Evolutionary conservation across 2,329 filamentous ascomycete species (phyloP).

Genomic region (Diaporthe destruens): DNA sequence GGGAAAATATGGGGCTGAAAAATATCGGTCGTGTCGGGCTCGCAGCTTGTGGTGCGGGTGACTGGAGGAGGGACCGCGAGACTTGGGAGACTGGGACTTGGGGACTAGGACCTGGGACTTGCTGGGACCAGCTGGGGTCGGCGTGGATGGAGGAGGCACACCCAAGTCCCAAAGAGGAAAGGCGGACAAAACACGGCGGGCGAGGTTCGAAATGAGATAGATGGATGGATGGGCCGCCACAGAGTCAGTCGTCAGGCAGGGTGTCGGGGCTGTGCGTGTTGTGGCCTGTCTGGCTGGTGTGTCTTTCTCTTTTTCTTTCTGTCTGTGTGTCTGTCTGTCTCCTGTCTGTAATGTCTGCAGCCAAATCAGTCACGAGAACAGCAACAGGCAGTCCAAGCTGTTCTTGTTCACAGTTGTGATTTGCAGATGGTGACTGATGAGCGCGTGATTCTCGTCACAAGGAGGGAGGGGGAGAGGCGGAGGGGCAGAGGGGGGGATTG

Average conservation of each 20-base stretch:
- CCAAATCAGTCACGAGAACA: constrained; percentile 3
- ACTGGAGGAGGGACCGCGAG: neutral
- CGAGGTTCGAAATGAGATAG: constrained; percentile 28
- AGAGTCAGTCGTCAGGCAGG: neutral
- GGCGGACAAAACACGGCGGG: constrained; percentile 25
- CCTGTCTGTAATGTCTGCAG: neutral
- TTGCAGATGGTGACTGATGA: neutral
- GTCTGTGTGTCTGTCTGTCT: no score
- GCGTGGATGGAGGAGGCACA: constrained; percentile 27
- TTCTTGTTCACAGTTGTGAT: neutral
- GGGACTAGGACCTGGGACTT: no score
- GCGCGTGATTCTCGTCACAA: constrained; percentile 16
- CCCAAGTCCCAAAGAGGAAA: constrained; percentile 32
- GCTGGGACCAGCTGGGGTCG: constrained; percentile 28
- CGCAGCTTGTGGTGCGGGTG: neutral
- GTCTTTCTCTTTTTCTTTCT: no score
- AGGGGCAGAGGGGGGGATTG: neutral
- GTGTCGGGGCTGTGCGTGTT: neutral
- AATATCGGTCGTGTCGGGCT: constrained; percentile 39
- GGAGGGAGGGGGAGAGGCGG: neutral
- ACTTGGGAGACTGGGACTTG: constrained; percentile 28
- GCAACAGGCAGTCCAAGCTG: neutral
- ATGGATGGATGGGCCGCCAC: constrained; percentile 2
- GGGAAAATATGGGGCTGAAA: constrained; percentile 42
- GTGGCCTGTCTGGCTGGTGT: no score